Evolutionary conservation across 495 filamentous ascomycete genomes (phyloP).

Genomic region (Bacidia gigantensis): DNA sequence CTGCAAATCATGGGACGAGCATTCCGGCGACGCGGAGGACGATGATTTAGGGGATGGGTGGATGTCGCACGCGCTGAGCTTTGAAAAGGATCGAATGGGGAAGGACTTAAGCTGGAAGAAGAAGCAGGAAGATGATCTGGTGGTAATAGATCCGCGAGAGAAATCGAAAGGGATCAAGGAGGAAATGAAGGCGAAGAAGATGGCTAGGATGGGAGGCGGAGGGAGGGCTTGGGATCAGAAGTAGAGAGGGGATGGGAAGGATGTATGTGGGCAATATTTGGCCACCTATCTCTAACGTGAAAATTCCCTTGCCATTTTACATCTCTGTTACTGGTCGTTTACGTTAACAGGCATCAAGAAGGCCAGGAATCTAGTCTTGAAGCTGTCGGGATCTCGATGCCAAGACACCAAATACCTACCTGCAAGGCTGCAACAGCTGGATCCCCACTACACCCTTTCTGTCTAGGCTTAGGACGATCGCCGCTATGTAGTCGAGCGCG

Average conservation of each 20-base stretch:
- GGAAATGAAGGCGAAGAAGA: conserved; percentile 40
- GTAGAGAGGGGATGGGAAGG: conserved; percentile 23
- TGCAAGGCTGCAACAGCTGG: too few relatives aligned
- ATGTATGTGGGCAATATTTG: too few relatives aligned
- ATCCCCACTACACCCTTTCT: too few relatives aligned
- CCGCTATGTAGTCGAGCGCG: too few relatives aligned
- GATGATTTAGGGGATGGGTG: conserved; percentile 46
- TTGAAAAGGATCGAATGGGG: conserved; percentile 78
- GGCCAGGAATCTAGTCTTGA: too few relatives aligned
- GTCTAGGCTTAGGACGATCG: too few relatives aligned
- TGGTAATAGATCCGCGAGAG: conserved; percentile 89
- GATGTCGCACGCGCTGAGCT: conserved; percentile 62
- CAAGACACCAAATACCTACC: too few relatives aligned
- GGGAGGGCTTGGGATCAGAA: conserved; percentile 39
- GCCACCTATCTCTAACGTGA: too few relatives aligned
- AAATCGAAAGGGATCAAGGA: conserved; percentile 61
- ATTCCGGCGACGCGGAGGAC: conserved; percentile 34
- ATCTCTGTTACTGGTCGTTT: too few relatives aligned
- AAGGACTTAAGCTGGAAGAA: conserved; percentile 86
- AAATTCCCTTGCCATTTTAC: too few relatives aligned
- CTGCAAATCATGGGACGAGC: conserved; percentile 63
- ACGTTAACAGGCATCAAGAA: too few relatives aligned
- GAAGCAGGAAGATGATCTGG: conserved; percentile 75
- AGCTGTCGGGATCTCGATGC: too few relatives aligned
- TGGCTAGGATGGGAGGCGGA: conserved; percentile 33